Evolutionary conservation across 208 protist genomes (phyloP).

Genomic region (Giardia muris): DNA sequence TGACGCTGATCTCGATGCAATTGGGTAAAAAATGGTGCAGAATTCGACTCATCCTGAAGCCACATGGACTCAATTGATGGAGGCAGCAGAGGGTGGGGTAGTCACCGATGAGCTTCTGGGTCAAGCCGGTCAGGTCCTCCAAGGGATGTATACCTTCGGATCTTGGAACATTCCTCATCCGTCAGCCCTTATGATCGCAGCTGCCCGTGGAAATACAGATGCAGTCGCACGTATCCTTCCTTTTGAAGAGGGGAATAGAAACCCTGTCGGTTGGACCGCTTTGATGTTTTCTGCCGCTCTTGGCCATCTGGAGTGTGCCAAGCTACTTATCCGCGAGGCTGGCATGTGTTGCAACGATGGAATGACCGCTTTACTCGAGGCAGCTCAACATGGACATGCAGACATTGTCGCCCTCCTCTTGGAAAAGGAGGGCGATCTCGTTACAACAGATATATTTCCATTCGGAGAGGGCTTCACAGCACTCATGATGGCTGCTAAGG

Average conservation of each 20-base stretch:
- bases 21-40: not conserved
- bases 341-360: not conserved
- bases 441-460: not conserved
- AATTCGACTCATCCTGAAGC: too few species aligned
- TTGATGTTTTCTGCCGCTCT: not conserved
- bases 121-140: not conserved
- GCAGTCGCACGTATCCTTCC: not conserved
- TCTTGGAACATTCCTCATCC: not conserved
- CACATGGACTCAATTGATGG: too few species aligned
- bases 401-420: not conserved
- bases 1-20: not conserved
- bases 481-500: not conserved
- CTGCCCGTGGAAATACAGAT: not conserved
- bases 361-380: not conserved
- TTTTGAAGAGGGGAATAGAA: not conserved
- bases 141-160: not conserved
- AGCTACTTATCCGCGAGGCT: not conserved
- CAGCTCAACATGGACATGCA: not conserved
- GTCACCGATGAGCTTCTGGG: too few species aligned
- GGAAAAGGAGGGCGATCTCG: not conserved
- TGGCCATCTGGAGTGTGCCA: not conserved
- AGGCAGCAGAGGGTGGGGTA: too few species aligned
- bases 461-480: not conserved
- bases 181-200: not conserved
- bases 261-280: not conserved